phyloP scores from a whole-genome alignment of 1,284 basidiomycete species.

The Cutaneotrichosporon cavernicola region DNA sequence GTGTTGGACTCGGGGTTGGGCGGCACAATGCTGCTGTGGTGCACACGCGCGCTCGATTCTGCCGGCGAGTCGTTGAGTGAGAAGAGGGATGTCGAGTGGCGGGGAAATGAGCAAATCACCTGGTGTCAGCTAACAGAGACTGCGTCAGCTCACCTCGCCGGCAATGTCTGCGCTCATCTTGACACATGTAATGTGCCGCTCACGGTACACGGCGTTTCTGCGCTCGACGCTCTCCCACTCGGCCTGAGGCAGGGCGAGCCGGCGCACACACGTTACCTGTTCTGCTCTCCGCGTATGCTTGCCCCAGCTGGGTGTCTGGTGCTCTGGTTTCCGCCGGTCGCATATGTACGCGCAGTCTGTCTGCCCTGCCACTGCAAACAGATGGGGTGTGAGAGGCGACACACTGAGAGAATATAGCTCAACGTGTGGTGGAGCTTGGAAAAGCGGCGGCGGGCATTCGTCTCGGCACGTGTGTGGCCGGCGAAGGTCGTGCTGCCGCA shows the following conservation, averaged over 20 bases:
- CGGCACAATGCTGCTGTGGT: conserved; percentile 12
- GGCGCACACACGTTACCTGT: conserved; percentile 72
- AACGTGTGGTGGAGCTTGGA: conserved; percentile 45
- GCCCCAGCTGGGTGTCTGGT: conserved; percentile 72
- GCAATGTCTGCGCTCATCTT: conserved; percentile 72
- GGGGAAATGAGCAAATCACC: conserved; percentile 63
- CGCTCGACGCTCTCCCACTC: conserved; percentile 40
- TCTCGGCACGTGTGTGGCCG: conserved; percentile 49
- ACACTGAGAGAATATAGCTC: conserved; percentile 56
- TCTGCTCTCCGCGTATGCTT: conserved; percentile 50
- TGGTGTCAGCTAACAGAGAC: conserved; percentile 30
- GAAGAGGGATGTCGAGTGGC: conserved; percentile 76
- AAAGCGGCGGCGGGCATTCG: conserved; percentile 49
- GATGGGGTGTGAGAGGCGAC: conserved; percentile 54
- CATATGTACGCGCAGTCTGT: conserved; percentile 74
- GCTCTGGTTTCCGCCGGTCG: conserved; percentile 74
- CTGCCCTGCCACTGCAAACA: conserved; percentile 56
- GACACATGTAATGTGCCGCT: conserved; percentile 72
- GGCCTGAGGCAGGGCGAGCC: conserved; percentile 64
- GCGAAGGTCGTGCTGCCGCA: conserved; percentile 83
- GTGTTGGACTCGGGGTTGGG: conserved; percentile 9
- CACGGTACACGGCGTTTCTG: conserved; percentile 45
- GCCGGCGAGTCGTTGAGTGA: conserved; percentile 66
- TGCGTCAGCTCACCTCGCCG: conserved; percentile 64
- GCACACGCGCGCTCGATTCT: conserved; percentile 11